Evolutionary conservation across 371 early-diverging fungal genomes (phyloP), one percentile per base, ranked within the genome.

Genomic region (Capniomyces stellatus): DNA sequence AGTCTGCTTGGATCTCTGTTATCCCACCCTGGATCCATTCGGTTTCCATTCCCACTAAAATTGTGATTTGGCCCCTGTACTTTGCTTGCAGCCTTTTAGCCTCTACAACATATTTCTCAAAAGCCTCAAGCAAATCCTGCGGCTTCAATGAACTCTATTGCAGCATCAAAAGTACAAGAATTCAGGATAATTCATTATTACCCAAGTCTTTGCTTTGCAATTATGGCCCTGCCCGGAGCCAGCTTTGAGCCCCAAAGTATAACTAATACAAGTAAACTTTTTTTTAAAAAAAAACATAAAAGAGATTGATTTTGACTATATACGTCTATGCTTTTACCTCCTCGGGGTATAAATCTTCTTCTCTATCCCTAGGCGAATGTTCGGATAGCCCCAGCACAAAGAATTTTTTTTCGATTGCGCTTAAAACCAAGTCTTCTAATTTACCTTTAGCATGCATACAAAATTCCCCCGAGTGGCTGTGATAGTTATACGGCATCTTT

Each of bases 21-120:
- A n/a, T n/a, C 30, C 46, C 51, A 55, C 55, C 40, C 47, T 70
- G 77, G 52, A 90, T 87, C 67, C 69, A 76, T 65, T 96, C 96
- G 43, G 89, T 90, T 64, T 96, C 96, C 50, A 82, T 74, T 0
- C 94, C 96, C 21, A 96, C 76, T 3, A 96, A 55, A 0, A 96
- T 70, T 18, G 59, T 51, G 58, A 85, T 88, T 48, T 75, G 63
- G 23, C 53, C 56, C 1, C 39, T 12, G 57, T 70, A 64, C 49
- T 54, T 43, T 13, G 13, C 35, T 43, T 75, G 78, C 25, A 93
- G 70, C 0, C 78, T 73, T 22, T 67, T 75, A 0, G 95, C 95
- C 56, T 87, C 81, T 2, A 46, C 52, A 1, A 79, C 61, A 56
- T 77, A 91, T 10, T 59, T 68, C 4, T 62, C 59, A 57, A 80